Conservation (phyloP, 106 monocot species). For the Dendrobium catenatum region DNA sequence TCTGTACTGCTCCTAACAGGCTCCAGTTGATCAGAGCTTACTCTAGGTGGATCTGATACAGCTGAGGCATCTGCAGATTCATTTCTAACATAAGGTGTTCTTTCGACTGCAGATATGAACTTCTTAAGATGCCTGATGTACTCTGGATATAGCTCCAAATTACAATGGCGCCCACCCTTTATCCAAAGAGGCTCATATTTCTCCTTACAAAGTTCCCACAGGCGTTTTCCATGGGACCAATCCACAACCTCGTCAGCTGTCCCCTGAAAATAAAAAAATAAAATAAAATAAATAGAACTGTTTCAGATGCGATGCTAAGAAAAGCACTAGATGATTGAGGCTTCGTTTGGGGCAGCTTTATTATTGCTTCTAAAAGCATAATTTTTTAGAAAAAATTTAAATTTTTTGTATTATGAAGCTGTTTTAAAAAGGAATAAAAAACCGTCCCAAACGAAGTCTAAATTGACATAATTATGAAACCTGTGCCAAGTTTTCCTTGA, state of each 20-base stretch:
- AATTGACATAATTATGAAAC: background rate
- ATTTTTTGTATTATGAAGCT: too few relatives aligned
- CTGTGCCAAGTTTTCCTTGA: background rate
- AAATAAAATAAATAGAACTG: background rate
- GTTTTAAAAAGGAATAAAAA: too few relatives aligned
- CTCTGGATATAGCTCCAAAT: slow-evolving; percentile 10
- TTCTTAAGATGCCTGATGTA: slow-evolving; percentile 13
- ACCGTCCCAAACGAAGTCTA: too few relatives aligned
- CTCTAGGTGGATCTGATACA: background rate
- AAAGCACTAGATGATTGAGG: too few relatives aligned
- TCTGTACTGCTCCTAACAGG: background rate
- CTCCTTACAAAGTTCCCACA: slow-evolving; percentile 9
- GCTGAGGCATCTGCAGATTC: background rate
- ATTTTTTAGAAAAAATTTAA: too few relatives aligned
- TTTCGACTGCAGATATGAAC: slow-evolving; percentile 1
- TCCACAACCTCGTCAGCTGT: slow-evolving; percentile 9
- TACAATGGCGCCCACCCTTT: slow-evolving; percentile 7
- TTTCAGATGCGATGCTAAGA: too few relatives aligned
- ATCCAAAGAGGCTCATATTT: slow-evolving; percentile 16
- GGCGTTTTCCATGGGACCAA: slow-evolving; percentile 9
- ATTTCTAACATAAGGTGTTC: background rate
- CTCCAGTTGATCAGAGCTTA: background rate
- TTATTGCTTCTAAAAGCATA: too few relatives aligned
- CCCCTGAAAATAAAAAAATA: background rate
- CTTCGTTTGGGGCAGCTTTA: too few relatives aligned